These are phyloP conservation scores for Crataegus laevigata DNA, from an alignment of 306 rosid species.

Conservation along the genomic window DNA sequence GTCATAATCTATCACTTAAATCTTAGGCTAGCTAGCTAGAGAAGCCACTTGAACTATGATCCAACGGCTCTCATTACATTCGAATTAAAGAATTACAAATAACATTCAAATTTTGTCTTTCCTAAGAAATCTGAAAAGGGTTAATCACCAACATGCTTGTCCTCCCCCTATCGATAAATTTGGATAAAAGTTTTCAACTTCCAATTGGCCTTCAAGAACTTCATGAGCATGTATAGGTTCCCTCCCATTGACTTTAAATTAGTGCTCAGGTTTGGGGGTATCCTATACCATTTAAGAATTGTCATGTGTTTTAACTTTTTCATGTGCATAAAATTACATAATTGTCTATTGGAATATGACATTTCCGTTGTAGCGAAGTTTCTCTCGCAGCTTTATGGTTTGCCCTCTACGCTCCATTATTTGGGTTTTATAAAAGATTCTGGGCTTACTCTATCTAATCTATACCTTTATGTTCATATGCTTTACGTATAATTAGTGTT, in stretches of 20 bases:
- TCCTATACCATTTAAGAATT: too few relatives aligned
- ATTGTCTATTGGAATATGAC: neutral
- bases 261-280: neutral
- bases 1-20: too few relatives aligned
- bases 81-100: too few relatives aligned
- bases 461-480: constrained; percentile 28
- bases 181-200: constrained; percentile 2
- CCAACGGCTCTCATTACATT: too few relatives aligned
- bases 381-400: neutral
- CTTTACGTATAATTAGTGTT: neutral
- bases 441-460: constrained; percentile 15
- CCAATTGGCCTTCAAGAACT: neutral
- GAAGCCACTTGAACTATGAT: too few relatives aligned
- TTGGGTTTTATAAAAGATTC: constrained; percentile 39
- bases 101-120: too few relatives aligned
- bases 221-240: neutral
- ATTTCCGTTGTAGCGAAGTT: too few relatives aligned
- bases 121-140: too few relatives aligned
- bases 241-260: too few relatives aligned
- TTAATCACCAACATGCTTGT: neutral
- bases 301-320: neutral
- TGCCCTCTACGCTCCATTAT: neutral
- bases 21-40: too few relatives aligned
- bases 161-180: neutral
- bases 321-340: neutral